These are phyloP conservation scores for Geotrichum restrictum DNA, from an alignment of 1,139 yeast species.

Conservation along the genomic window DNA sequence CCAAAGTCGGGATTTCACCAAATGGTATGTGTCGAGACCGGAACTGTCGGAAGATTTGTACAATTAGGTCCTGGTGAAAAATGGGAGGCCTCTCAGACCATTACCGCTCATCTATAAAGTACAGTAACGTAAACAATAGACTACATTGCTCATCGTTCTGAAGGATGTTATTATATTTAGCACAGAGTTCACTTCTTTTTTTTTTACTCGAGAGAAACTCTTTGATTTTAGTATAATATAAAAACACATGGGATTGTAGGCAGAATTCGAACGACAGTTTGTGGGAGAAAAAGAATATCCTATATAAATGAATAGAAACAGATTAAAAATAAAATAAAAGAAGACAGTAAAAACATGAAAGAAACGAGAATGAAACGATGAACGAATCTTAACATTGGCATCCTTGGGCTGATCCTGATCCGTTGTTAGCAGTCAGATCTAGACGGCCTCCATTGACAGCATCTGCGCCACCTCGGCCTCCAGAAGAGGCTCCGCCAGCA, in stretches of 20 bases:
- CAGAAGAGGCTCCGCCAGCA: conserved; percentile 3
- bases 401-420: conserved; percentile 6
- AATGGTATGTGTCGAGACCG: conserved; percentile 95
- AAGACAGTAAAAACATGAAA: background rate
- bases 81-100: conserved; percentile 65
- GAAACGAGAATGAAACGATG: background rate
- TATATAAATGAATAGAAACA: background rate
- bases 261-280: background rate
- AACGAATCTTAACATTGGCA: conserved; percentile 1
- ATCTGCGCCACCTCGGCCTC: conserved; percentile 6
- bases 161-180: no score
- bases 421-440: conserved; percentile 14
- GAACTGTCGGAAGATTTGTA: conserved; percentile 69
- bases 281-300: background rate
- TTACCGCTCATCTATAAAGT: conserved; percentile 2
- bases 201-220: no score
- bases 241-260: no score
- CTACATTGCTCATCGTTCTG: no score
- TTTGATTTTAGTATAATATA: no score
- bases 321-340: background rate
- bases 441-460: conserved; percentile 17
- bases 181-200: no score
- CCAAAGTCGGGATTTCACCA: conserved; percentile 79
- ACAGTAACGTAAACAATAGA: no score
- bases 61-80: conserved; percentile 59